Conservation (phyloP, 2,329 filamentous ascomycete species). For the Aspergillus hiratsukae region DNA sequence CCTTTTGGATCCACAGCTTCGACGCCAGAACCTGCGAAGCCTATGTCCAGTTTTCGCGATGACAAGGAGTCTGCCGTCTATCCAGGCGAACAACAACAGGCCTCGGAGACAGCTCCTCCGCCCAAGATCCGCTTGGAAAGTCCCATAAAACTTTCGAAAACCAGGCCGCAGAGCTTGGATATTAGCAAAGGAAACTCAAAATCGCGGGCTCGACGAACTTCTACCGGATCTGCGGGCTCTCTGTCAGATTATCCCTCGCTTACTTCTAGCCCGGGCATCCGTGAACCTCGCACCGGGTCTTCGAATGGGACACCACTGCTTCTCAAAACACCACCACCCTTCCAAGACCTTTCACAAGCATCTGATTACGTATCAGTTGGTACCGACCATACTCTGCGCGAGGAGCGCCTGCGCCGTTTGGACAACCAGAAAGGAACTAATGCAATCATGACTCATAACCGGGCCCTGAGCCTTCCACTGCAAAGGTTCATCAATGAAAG, state of each 20-base stretch:
- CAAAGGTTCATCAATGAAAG: constrained; percentile 39
- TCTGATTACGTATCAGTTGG: constrained; percentile 16
- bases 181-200: constrained; percentile 16
- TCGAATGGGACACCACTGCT: constrained; percentile 23
- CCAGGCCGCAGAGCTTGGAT: constrained; percentile 16
- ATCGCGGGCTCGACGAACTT: constrained; percentile 21
- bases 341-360: constrained; percentile 15
- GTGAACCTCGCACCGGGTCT: constrained; percentile 22
- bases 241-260: constrained; percentile 30
- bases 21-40: not conserved
- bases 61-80: not conserved
- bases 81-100: not conserved
- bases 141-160: constrained; percentile 30
- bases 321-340: constrained; percentile 21
- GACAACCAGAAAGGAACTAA: constrained; percentile 21
- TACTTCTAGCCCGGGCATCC: constrained; percentile 26
- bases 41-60: not conserved
- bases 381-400: constrained; percentile 26
- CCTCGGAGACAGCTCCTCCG: constrained; percentile 7
- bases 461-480: constrained; percentile 34
- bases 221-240: constrained; percentile 28
- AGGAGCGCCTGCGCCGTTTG: constrained; percentile 26
- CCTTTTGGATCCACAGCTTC: not conserved
- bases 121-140: constrained; percentile 28
- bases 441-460: constrained; percentile 23